Base-by-base conservation (phyloP, 75 land plant species). In the Azolla pinnata region DNA sequence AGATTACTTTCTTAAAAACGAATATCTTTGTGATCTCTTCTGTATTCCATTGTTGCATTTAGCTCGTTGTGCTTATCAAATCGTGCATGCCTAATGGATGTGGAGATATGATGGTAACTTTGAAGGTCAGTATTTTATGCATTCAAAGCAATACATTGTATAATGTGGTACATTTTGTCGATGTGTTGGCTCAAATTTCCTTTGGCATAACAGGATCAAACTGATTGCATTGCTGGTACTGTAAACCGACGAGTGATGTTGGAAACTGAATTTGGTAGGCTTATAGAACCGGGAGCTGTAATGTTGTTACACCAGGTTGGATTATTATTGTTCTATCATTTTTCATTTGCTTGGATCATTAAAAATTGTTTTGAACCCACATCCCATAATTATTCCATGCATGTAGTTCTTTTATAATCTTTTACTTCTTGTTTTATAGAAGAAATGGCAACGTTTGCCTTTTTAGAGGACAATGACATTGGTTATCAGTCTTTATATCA, bases 41-140 rank as follows among this genome's bases (percentile, higher is more conserved):
- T 56, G 29, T 29, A 29, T 24, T 2, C 63, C 2, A 51, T 64
- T 31, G 5, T 33, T 28, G 31, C 28, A 31, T 35, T 57, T 50
- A 87, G 91, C 74, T 87, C 56, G 73, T 87, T 20, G 87, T 82
- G 21, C 52, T 87, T 29, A 76, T 83, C 57, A 81, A 87, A 59
- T 67, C 81, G 17, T 75, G 73, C 62, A 75, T 53, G 23, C 78
- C 75, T 47, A 83, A 75, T 71, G 77, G 74, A 29, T 68, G 72
- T 59, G 87, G 91, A 35, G 80, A 69, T 64, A 51, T 75, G 27
- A 66, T 74, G 52, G 69, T 83, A 9, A 67, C 71, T 42, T 62
- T 87, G 24, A 87, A 83, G 84, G 90, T 83, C 34, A 51, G 35
- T 20, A 21, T 2, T 31, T 50, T n/a, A 9, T 14, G 12, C 29